Evolutionary conservation across 2,329 filamentous ascomycete species (phyloP).

Genomic region (Parastagonospora nodorum): DNA sequence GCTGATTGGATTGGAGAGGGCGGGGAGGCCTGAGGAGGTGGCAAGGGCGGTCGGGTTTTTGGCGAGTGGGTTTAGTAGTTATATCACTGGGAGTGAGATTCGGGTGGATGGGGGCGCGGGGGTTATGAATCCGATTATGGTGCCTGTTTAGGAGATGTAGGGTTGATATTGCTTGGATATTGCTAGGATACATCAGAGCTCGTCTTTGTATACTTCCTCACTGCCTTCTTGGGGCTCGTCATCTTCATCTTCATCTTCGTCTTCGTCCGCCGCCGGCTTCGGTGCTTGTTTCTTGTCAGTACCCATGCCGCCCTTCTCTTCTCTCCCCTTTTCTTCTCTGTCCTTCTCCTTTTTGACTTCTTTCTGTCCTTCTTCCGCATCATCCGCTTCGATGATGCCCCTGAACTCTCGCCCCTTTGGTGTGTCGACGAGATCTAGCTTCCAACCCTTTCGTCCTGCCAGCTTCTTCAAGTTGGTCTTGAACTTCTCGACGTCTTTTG

Average conservation of each 20-base stretch:
- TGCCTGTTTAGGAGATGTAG: slow-evolving; percentile 32
- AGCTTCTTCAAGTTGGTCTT: slow-evolving; percentile 69
- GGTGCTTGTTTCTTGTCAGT: slow-evolving; percentile 28
- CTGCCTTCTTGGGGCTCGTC: slow-evolving; percentile 42
- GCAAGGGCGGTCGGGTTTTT: slow-evolving; percentile 66
- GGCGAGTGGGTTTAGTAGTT: slow-evolving; percentile 66
- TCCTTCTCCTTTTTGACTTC: slow-evolving; percentile 21
- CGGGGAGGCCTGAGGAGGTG: slow-evolving; percentile 63
- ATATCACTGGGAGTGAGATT: slow-evolving; percentile 66
- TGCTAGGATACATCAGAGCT: slow-evolving; percentile 31
- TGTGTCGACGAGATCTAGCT: slow-evolving; percentile 76
- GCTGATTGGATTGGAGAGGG: slow-evolving; percentile 63
- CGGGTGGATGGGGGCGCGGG: slow-evolving; percentile 65
- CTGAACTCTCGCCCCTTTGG: slow-evolving; percentile 69
- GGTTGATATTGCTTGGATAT: background rate
- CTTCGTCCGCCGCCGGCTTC: slow-evolving; percentile 17
- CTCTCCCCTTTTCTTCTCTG: slow-evolving; percentile 17
- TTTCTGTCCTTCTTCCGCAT: slow-evolving; percentile 54
- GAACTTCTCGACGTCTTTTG: slow-evolving; percentile 70
- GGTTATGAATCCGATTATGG: slow-evolving; percentile 47
- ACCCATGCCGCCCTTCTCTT: slow-evolving; percentile 50
- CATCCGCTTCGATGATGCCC: slow-evolving; percentile 68
- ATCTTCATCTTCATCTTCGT: slow-evolving; percentile 20
- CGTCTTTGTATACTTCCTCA: slow-evolving; percentile 49
- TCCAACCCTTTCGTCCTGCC: slow-evolving; percentile 76